phyloP scores from a whole-genome alignment of 495 filamentous ascomycete species.

The Cudoniella acicularis region DNA sequence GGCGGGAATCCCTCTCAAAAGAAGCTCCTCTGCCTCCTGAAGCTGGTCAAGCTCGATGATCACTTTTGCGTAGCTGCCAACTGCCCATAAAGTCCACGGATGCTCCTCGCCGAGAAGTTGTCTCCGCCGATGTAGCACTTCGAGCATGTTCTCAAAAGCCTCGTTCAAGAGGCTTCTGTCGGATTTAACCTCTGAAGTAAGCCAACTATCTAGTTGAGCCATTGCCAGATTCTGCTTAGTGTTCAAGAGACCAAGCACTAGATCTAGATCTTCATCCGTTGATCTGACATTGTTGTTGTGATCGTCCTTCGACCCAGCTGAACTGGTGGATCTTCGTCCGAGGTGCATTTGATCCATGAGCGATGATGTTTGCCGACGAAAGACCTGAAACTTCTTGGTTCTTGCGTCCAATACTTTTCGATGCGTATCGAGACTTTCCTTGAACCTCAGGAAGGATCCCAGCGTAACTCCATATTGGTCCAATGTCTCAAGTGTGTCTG shows the following conservation, averaged over 20 bases:
- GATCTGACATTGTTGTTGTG: too few relatives aligned
- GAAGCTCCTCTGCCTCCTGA: not conserved
- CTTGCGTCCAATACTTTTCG: not conserved
- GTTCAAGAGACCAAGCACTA: not conserved
- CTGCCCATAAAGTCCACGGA: conserved; percentile 25
- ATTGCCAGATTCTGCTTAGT: not conserved
- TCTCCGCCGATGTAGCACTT: conserved; percentile 9
- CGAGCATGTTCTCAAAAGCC: not conserved
- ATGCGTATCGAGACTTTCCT: not conserved
- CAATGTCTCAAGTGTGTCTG: not conserved
- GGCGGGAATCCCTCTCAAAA: conserved; percentile 15
- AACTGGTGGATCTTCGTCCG: too few relatives aligned
- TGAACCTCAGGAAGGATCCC: not conserved
- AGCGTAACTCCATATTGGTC: not conserved
- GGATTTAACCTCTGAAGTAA: too few relatives aligned
- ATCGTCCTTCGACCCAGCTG: not conserved
- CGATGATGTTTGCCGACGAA: too few relatives aligned
- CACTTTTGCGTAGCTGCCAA: conserved; percentile 21
- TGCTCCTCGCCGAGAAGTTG: conserved; percentile 25
- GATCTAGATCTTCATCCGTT: too few relatives aligned
- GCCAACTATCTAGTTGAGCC: not conserved
- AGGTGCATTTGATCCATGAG: too few relatives aligned
- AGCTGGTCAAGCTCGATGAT: not conserved
- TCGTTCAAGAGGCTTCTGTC: too few relatives aligned
- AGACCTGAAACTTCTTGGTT: not conserved